These are phyloP conservation scores for Chrysosporium queenslandicum DNA, from an alignment of 2,329 filamentous ascomycete genomes.

Conservation along the genomic window DNA sequence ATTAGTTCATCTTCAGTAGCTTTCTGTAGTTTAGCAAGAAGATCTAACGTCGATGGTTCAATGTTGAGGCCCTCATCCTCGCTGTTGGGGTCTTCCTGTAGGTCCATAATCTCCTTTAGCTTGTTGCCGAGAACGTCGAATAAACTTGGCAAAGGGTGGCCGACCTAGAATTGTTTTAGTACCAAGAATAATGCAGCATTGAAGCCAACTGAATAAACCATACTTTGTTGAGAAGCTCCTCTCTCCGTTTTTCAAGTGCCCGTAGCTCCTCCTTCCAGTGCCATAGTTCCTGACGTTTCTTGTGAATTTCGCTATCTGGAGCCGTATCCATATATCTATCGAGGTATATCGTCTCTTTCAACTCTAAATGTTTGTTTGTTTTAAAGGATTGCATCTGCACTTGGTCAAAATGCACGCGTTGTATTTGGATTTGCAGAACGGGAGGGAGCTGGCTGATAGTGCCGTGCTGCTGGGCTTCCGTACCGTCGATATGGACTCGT, in stretches of 20 bases:
- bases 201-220: not conserved
- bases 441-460: conserved; percentile 70
- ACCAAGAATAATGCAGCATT: not conserved
- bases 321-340: conserved; percentile 70
- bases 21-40: conserved; percentile 39
- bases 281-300: conserved; percentile 60
- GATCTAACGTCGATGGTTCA: conserved; percentile 32
- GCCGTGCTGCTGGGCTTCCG: conserved; percentile 52
- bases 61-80: conserved; percentile 36
- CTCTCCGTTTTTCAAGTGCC: conserved; percentile 42
- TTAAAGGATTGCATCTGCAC: conserved; percentile 54
- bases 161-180: conserved; percentile 20
- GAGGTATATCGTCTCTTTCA: conserved; percentile 74
- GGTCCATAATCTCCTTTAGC: conserved; percentile 34
- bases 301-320: conserved; percentile 53
- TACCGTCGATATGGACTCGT: conserved; percentile 56
- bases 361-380: conserved; percentile 63
- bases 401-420: conserved; percentile 64
- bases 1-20: conserved; percentile 41
- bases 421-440: conserved; percentile 79
- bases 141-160: conserved; percentile 25
- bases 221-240: conserved; percentile 32
- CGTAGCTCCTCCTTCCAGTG: conserved; percentile 54
- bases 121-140: conserved; percentile 33
- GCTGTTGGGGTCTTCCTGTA: conserved; percentile 27